phyloP scores from a whole-genome alignment of 106 monocot genomes.

The Platanthera guangdongensis region DNA sequence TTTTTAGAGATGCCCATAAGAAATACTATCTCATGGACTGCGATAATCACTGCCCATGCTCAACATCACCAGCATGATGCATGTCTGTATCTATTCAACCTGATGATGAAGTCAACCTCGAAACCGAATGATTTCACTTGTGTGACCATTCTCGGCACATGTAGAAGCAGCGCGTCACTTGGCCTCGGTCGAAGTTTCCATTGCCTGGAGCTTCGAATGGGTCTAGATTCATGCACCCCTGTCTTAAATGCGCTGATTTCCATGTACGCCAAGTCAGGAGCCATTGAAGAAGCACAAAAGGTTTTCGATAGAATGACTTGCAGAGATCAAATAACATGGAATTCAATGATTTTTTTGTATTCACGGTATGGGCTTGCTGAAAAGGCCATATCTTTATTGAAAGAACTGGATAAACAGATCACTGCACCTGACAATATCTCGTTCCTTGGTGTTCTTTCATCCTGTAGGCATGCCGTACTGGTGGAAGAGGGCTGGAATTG shows the following conservation, averaged over 20 bases:
- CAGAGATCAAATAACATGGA: conserved; percentile 50
- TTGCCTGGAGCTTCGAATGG: conserved; percentile 22
- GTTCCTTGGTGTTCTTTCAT: conserved; percentile 44
- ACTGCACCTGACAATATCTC: conserved; percentile 31
- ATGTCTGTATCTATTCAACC: conserved; percentile 25
- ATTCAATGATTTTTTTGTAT: conserved; percentile 50
- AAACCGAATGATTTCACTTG: conserved; percentile 55
- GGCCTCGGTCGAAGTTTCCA: conserved; percentile 39
- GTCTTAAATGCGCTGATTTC: conserved; percentile 48
- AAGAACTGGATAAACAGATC: conserved; percentile 21
- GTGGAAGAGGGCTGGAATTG: conserved; percentile 27
- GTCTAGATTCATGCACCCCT: conserved; percentile 29
- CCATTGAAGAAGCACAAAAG: conserved; percentile 26
- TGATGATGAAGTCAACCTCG: conserved; percentile 17
- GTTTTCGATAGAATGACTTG: conserved; percentile 27
- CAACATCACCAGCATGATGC: conserved; percentile 26
- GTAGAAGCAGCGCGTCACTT: conserved; percentile 36
- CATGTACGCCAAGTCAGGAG: conserved; percentile 49
- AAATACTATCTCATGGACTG: conserved; percentile 40
- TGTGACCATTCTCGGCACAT: conserved; percentile 36
- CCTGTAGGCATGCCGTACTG: conserved; percentile 43
- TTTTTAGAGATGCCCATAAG: conserved; percentile 26
- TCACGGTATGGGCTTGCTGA: conserved; percentile 41
- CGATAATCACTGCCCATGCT: conserved; percentile 37
- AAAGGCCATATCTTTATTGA: conserved; percentile 23